These are phyloP conservation scores for Rhodotorula glutinis DNA, from an alignment of 1,284 basidiomycete species.

Conservation along the genomic window DNA sequence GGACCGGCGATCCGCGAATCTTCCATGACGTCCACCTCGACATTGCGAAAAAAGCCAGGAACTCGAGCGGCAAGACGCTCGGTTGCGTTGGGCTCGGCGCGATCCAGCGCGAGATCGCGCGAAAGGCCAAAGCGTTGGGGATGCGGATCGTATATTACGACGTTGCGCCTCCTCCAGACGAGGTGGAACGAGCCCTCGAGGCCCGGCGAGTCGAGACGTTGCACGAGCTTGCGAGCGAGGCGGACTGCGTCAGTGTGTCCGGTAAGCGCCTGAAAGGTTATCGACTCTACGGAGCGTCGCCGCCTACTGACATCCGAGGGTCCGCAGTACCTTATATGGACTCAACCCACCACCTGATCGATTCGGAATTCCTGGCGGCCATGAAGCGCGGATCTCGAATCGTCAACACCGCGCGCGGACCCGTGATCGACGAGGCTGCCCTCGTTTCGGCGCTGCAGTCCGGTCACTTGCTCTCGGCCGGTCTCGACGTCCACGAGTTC, in stretches of 20 bases:
- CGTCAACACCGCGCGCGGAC: slow-evolving; percentile 14
- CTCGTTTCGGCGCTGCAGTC: slow-evolving; percentile 10
- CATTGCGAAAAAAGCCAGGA: neutral
- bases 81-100: slow-evolving; percentile 14
- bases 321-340: slow-evolving; percentile 4
- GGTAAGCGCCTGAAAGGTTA: neutral
- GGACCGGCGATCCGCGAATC: neutral
- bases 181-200: neutral
- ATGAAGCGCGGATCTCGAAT: slow-evolving; percentile 5
- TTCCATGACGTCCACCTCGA: slow-evolving; percentile 7
- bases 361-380: neutral
- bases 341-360: slow-evolving; percentile 10
- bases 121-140: slow-evolving; percentile 4
- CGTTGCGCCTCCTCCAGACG: neutral
- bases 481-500: slow-evolving; percentile 11
- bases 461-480: slow-evolving; percentile 2
- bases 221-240: neutral
- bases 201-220: neutral
- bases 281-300: too few relatives aligned
- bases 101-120: slow-evolving; percentile 9
- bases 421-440: slow-evolving; percentile 4
- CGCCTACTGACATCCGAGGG: too few relatives aligned
- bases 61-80: slow-evolving; percentile 5
- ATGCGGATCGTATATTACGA: slow-evolving; percentile 10
- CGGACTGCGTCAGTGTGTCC: slow-evolving; percentile 11